Conservation (phyloP, 2,329 filamentous ascomycete species). For the Pyricularia grisea region DNA sequence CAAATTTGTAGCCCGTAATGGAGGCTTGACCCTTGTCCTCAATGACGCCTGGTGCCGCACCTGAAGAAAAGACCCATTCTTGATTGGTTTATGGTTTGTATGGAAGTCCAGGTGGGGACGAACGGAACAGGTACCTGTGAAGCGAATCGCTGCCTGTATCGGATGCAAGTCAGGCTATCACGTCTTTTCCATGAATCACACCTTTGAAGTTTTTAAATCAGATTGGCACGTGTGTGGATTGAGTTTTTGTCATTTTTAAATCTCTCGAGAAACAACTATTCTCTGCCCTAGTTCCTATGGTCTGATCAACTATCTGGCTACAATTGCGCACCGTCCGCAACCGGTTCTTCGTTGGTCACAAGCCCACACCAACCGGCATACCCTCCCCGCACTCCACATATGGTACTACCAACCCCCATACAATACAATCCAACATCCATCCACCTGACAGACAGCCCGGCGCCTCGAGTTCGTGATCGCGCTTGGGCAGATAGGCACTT, state of each 20-base stretch:
- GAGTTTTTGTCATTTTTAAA: background rate
- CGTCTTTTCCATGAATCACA: background rate
- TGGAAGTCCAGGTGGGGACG: background rate
- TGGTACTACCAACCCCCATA: background rate
- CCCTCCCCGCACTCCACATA: background rate
- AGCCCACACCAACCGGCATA: background rate
- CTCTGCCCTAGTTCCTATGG: background rate
- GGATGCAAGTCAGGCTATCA: background rate
- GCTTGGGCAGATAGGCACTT: background rate
- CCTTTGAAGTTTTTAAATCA: background rate
- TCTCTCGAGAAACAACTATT: background rate
- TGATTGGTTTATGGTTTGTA: background rate
- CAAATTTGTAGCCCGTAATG: background rate
- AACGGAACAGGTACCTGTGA: background rate
- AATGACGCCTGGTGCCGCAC: background rate
- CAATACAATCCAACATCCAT: background rate
- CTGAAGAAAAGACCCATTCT: background rate
- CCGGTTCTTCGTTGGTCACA: constrained; percentile 1
- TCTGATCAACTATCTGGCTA: background rate
- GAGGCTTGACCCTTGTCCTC: background rate
- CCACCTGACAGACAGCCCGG: background rate
- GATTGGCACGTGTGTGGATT: background rate
- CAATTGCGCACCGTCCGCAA: background rate
- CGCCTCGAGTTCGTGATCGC: background rate
- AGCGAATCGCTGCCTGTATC: background rate